Base-by-base conservation (phyloP, 192 early-diverging fungal genomes). In the Coemansia sp. region DNA sequence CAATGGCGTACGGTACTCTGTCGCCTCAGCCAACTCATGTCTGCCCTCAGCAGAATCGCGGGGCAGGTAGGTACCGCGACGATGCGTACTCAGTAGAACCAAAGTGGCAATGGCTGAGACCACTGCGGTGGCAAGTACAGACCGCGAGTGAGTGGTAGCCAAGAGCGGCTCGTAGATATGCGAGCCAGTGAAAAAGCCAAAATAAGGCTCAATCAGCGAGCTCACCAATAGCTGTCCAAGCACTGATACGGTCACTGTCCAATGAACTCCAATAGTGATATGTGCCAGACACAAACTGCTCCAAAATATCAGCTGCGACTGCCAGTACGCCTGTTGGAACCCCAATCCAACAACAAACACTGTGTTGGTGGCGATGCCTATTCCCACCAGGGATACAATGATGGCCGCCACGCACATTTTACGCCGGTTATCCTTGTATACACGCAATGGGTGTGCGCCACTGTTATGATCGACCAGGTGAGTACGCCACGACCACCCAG, bases 1-100 rank as follows among this genome's bases (percentile, higher is more conserved):
- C 62, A 83, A 73, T 55, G 80, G 64, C 43, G 80, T 83, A 1
- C 64, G 31, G 46, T 78, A 74, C 65, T 75, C 80, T 29, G 18
- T 7, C 16, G 43, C 64, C 24, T 65, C 64, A 9, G 55, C 12
- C 29, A 58, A 33, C 55, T 58, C 29, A 18, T 18, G 15, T 18
- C 46, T 34, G 27, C 46, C 43, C 27, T 16, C 40, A 0, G 12
- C 61, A n/a, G 29, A 5, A 16, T n/a, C 15, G 13, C 15, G 5
- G 6, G 79, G 74, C 71, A 81, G 46, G 39, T 55, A 62, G 41
- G 73, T 71, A 2, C 71, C 71, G n/a, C n/a, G 58, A 3, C 65
- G 68, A 43, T 81, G 74, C 12, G 74, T 68, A 22, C 44, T 52
- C 55, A 81, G 60, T 43, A 72, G 46, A 55, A 72, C 10, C 20